Evolutionary conservation across 495 filamentous ascomycete species (phyloP).

Genomic region (Pseudoneurospora amorphoporcata): DNA sequence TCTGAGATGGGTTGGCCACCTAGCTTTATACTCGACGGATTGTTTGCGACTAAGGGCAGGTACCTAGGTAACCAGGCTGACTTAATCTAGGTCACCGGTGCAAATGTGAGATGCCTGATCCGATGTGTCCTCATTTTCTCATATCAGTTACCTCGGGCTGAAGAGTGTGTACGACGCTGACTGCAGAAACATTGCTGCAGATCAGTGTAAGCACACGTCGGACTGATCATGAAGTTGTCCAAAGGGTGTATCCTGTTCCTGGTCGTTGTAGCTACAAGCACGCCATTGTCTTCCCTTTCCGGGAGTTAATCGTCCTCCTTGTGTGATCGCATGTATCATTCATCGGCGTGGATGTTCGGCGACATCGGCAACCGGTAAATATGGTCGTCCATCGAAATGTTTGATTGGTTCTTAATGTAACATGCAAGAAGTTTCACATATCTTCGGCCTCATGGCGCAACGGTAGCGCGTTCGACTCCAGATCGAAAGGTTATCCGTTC

Average conservation of each 20-base stretch:
- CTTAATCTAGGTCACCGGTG: neutral
- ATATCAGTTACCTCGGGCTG: neutral
- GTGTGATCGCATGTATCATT: neutral
- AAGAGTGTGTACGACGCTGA: neutral
- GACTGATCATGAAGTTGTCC: neutral
- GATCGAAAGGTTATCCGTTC: neutral
- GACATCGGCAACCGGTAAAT: neutral
- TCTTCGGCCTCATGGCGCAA: neutral
- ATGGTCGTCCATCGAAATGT: neutral
- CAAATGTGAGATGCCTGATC: neutral
- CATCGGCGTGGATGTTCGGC: neutral
- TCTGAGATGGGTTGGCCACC: neutral
- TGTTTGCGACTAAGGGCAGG: neutral
- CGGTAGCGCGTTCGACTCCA: neutral
- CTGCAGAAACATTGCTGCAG: neutral
- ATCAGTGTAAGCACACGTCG: neutral
- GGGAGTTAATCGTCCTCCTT: neutral
- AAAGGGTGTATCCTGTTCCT: neutral
- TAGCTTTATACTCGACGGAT: neutral
- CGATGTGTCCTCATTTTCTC: neutral
- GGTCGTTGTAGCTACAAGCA: neutral
- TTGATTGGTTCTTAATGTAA: neutral
- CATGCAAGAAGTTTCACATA: rapidly evolving
- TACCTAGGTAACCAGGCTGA: neutral
- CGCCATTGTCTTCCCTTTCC: neutral